Evolutionary conservation across 2,329 filamentous ascomycete species (phyloP).

Genomic region (Botrytis medusae): DNA sequence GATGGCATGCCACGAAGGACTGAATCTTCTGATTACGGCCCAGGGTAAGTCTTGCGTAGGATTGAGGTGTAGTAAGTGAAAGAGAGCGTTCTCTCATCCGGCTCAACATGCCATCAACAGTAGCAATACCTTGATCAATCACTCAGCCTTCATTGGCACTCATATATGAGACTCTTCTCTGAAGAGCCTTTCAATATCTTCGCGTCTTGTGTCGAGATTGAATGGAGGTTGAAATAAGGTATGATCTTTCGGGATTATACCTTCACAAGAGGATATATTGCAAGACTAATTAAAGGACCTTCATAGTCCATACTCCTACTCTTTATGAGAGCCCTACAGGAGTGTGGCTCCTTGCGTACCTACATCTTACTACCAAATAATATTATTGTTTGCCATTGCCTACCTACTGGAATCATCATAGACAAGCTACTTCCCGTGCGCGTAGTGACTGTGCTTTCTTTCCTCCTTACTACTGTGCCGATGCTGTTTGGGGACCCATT

Average conservation of each 20-base stretch:
- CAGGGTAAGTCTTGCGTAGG: background rate
- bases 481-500: background rate
- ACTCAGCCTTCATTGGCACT: constrained; percentile 45
- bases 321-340: constrained; percentile 45
- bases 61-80: background rate
- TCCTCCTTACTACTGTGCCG: background rate
- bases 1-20: background rate
- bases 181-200: constrained; percentile 45
- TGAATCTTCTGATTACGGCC: background rate
- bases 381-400: background rate
- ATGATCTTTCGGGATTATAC: constrained; percentile 37
- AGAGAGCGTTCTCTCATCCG: background rate
- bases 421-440: background rate
- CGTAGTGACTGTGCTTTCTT: background rate
- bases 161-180: constrained; percentile 45
- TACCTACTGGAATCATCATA: background rate
- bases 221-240: constrained; percentile 44
- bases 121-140: constrained; percentile 44
- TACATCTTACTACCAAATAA: constrained; percentile 41
- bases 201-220: constrained; percentile 49
- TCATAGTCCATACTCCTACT: constrained; percentile 56
- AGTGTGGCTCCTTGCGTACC: constrained; percentile 55
- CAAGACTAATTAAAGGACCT: constrained; percentile 49
- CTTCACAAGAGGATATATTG: constrained; percentile 45
- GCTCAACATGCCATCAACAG: background rate